phyloP scores from a whole-genome alignment of 805 yeast species.

The Yarrowia hollandica region DNA sequence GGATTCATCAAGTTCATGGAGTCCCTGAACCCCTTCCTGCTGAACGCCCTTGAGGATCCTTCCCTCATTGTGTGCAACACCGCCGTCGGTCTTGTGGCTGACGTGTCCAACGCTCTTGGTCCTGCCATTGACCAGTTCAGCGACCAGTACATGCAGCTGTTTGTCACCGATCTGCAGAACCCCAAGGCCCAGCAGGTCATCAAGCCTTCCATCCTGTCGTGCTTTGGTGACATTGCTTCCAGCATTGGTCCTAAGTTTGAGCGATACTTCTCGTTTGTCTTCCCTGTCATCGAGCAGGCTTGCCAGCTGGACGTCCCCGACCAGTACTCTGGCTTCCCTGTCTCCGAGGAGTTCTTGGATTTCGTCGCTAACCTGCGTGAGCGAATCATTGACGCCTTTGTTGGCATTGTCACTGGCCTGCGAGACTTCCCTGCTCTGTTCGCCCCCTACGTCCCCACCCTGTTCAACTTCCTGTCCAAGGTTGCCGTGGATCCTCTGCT shows the following conservation, averaged over 20 bases:
- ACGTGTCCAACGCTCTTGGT: conserved; percentile 86
- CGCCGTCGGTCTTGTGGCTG: conserved; percentile 94
- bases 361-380: conserved; percentile 72
- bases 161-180: conserved; percentile 71
- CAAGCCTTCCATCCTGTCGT: conserved; percentile 83
- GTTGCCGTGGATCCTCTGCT: conserved; percentile 62
- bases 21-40: conserved; percentile 78
- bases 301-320: conserved; percentile 35
- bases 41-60: conserved; percentile 73
- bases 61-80: conserved; percentile 83
- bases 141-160: conserved; percentile 76
- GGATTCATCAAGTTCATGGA: conserved; percentile 75
- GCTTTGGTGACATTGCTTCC: conserved; percentile 94
- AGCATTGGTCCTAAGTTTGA: conserved; percentile 76
- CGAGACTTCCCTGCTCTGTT: conserved; percentile 66
- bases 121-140: conserved; percentile 69
- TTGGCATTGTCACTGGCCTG: conserved; percentile 92
- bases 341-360: conserved; percentile 72
- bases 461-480: conserved; percentile 65
- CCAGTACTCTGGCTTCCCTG: conserved; percentile 44
- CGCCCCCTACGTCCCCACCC: conserved; percentile 62
- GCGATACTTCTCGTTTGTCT: conserved; percentile 75
- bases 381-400: conserved; percentile 92
- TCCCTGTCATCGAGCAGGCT: conserved; percentile 58
- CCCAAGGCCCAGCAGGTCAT: conserved; percentile 72